Evolutionary conservation across 2,329 filamentous ascomycete species (phyloP).

Genomic region (Aureobasidium zeae): DNA sequence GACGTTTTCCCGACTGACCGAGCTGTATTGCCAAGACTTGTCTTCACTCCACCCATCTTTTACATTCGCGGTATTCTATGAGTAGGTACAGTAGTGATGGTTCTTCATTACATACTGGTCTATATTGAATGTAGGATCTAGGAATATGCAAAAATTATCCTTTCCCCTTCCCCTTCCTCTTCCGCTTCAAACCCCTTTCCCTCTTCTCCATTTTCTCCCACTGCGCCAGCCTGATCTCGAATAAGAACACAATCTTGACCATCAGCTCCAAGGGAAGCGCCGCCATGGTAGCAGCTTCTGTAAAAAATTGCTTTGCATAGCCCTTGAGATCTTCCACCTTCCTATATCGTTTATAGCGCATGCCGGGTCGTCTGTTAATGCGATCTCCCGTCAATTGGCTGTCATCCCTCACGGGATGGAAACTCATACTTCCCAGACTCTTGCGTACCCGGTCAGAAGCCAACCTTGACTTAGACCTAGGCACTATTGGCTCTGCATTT

Average conservation of each 20-base stretch:
- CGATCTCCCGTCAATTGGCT: constrained; percentile 23
- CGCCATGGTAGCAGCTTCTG: constrained; percentile 41
- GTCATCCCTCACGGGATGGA: constrained; percentile 31
- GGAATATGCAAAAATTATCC: not conserved
- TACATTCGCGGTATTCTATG: too few relatives aligned
- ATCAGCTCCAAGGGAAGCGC: constrained; percentile 44
- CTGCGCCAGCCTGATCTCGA: constrained; percentile 39
- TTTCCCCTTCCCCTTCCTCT: not conserved
- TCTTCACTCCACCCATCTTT: not conserved
- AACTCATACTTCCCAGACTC: constrained; percentile 36
- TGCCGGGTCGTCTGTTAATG: constrained; percentile 41
- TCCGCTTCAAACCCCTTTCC: constrained; percentile 5
- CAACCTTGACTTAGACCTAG: too few relatives aligned
- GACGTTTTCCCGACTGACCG: not conserved
- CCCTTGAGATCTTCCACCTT: constrained; percentile 37
- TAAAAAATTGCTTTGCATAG: constrained; percentile 41
- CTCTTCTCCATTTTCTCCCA: constrained; percentile 29
- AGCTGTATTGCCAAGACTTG: not conserved
- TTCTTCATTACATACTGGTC: too few relatives aligned
- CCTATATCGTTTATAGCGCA: constrained; percentile 42
- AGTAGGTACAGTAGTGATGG: too few relatives aligned
- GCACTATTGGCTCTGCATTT: not conserved
- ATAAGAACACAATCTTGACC: constrained; percentile 40
- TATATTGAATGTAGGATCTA: too few relatives aligned
- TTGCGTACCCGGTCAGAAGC: constrained; percentile 30